Conservation (phyloP, 2,329 filamentous ascomycete species). For the Sporothrix brasiliensis region DNA sequence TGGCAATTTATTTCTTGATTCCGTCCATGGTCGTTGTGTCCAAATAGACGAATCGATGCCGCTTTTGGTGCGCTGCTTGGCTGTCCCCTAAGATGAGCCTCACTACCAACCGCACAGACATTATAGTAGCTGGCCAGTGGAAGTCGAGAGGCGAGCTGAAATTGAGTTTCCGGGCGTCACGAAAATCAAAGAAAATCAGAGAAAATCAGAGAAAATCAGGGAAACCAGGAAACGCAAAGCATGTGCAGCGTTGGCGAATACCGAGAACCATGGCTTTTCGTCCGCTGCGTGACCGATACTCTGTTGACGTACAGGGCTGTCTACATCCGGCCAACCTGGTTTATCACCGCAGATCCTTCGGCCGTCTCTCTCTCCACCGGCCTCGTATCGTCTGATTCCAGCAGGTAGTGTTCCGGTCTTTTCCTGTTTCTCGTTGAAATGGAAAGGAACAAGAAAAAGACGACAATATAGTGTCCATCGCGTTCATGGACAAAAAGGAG, state of each 20-base stretch:
- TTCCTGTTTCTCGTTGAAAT: background rate
- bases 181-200: background rate
- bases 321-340: slow-evolving; percentile 9
- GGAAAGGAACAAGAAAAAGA: background rate
- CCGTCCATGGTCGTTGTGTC: too few relatives aligned
- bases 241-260: background rate
- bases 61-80: background rate
- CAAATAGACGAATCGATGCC: background rate
- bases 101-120: background rate
- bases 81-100: slow-evolving; percentile 16
- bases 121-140: background rate
- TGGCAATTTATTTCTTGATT: background rate
- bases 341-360: slow-evolving; percentile 1
- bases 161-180: slow-evolving; percentile 3
- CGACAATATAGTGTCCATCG: background rate
- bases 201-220: too few relatives aligned
- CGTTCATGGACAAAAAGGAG: background rate
- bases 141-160: background rate
- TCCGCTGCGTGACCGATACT: background rate
- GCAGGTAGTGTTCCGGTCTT: background rate
- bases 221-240: background rate
- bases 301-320: background rate
- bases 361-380: slow-evolving; percentile 7
- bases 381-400: background rate
- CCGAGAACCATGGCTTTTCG: background rate